Percentiles rank a stretch among this genome's conserved stretches.
phyloP scores from a whole-genome alignment of 2,329 filamentous ascomycete genomes.

The Colletotrichum endophyticum region DNA sequence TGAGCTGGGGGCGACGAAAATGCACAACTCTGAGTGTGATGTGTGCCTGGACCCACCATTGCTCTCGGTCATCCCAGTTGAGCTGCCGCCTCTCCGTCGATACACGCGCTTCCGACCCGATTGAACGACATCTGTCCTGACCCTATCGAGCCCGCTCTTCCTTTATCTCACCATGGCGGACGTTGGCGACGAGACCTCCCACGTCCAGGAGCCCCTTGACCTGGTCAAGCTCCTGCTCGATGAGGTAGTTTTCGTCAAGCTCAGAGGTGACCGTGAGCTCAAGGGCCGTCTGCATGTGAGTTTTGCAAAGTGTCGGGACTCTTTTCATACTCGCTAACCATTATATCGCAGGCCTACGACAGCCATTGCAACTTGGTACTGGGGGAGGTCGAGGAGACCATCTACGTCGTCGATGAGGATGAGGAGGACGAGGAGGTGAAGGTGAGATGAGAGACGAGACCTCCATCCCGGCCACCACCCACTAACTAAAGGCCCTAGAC shows the following conservation, averaged over 20 bases:
- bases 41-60: conserved; percentile 8
- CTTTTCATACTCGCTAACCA: conserved; percentile 2
- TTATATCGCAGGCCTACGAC: conserved; percentile 79
- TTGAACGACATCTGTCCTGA: background rate
- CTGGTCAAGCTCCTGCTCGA: conserved; percentile 93
- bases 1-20: background rate
- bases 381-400: conserved; percentile 96
- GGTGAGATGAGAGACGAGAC: conserved; percentile 49
- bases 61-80: conserved; percentile 5
- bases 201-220: conserved; percentile 91
- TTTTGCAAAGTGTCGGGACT: conserved; percentile 23
- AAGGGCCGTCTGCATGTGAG: conserved; percentile 93
- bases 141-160: background rate
- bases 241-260: conserved; percentile 96
- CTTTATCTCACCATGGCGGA: conserved; percentile 73
- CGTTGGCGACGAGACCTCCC: conserved; percentile 72
- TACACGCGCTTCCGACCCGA: background rate
- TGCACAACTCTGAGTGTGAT: conserved; percentile 3
- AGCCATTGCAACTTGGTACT: conserved; percentile 97
- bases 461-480: background rate
- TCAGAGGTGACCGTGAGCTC: conserved; percentile 92
- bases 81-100: conserved; percentile 4
- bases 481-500: conserved; percentile 60
- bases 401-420: conserved; percentile 90
- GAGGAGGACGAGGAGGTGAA: conserved; percentile 79